Conservation (phyloP, 495 filamentous ascomycete genomes). For the Lineolata rhizophorae region DNA sequence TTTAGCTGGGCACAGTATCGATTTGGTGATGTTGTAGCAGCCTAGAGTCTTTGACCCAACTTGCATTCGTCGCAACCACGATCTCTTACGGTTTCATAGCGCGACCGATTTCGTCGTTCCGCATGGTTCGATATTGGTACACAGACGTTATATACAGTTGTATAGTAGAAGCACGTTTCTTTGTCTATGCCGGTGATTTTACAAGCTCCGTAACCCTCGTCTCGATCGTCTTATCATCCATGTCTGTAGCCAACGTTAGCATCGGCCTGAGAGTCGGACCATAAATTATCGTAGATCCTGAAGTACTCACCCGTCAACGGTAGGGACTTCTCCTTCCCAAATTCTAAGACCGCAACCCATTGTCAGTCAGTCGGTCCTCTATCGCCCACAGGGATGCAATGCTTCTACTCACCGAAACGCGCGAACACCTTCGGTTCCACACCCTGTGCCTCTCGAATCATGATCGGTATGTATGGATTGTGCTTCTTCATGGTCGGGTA, state of each 20-base stretch:
- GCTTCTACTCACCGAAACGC: slow-evolving; percentile 54
- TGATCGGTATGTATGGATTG: slow-evolving; percentile 84
- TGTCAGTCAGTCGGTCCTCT: background rate
- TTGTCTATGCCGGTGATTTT: slow-evolving; percentile 22
- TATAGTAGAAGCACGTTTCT: background rate
- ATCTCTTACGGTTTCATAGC: no score
- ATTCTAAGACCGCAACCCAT: slow-evolving; percentile 44
- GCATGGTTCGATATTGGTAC: no score
- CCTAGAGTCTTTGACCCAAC: no score
- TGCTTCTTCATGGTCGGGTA: slow-evolving; percentile 99
- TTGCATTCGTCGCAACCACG: no score
- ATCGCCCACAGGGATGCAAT: background rate
- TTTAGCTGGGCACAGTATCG: slow-evolving; percentile 13
- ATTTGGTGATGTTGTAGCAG: slow-evolving; percentile 9
- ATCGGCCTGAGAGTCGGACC: background rate
- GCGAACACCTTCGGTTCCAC: slow-evolving; percentile 72
- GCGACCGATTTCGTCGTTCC: no score
- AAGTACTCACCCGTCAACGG: slow-evolving; percentile 43
- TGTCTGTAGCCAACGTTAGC: slow-evolving; percentile 28
- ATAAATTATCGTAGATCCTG: slow-evolving; percentile 2
- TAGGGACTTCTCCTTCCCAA: slow-evolving; percentile 74
- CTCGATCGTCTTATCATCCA: slow-evolving; percentile 85
- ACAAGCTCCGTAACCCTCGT: slow-evolving; percentile 65
- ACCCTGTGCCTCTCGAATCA: slow-evolving; percentile 75
- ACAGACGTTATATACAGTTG: no score